Base-by-base conservation (phyloP, 345 rosid genomes). In the Rubroshorea leprosula region DNA sequence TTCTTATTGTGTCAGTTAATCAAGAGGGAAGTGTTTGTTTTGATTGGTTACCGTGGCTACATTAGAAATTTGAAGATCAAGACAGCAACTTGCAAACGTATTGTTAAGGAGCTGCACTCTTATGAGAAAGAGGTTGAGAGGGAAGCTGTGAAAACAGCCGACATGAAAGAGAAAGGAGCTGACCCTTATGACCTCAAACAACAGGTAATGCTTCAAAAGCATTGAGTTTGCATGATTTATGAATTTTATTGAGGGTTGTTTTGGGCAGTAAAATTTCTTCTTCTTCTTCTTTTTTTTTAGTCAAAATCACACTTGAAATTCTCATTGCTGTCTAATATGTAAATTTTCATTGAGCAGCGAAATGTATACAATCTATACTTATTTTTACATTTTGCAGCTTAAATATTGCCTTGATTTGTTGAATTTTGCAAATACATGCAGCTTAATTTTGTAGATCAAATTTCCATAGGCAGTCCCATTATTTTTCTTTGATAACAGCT, bases 131-230 rank as follows among this genome's bases (percentile, higher is more conserved):
- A 92, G 66, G 98, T 89, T 4, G 97, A 86, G 49, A 86, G 83
- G 54, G 98, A 92, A 86, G 89, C 87, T 52, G 80, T 89, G 2
- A 86, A 81, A 65, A 92, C 97, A 22, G 83, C 84, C 16, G 89
- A 76, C 54, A 89, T 92, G 95, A 92, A 92, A 75, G 89, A 89
- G 47, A 86, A 80, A 58, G 87, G 89, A 24, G 95, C 95, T 16
- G 98, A 92, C 57, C 94, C 87, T 49, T 92, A 86, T 63, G 97
- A 92, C 70, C 95, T 89, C 14, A 92, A 89, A 61, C 97, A 92
- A 62, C 98, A 91, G 96, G 98, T 86, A 57, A 43, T 23, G 0
- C 12, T 44, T 39, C 16, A 11, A 11, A 39, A 39, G 2, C 2
- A 7, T 39, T 8, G 14, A 39, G 8, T 39, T 39, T 39, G 45